Evolutionary conservation across 2,329 filamentous ascomycete genomes (phyloP).

Genomic region (Neofusicoccum sp.): DNA sequence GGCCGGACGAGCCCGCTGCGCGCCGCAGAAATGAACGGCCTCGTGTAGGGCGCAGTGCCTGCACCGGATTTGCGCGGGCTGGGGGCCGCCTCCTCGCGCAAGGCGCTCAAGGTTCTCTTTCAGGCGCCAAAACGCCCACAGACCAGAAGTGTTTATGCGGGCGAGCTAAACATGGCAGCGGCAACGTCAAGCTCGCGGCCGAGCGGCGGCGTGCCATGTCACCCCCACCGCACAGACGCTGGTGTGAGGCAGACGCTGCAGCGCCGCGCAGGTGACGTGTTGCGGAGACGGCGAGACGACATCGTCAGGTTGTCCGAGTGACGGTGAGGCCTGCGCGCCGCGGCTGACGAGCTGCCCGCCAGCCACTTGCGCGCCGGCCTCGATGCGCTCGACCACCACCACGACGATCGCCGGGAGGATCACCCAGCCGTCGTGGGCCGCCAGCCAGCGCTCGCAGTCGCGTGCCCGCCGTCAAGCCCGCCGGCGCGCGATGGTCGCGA

Average conservation of each 20-base stretch:
- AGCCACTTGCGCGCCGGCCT: slow-evolving; percentile 4
- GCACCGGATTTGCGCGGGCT: neutral
- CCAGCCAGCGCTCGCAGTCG: neutral
- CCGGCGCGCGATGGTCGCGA: slow-evolving; percentile 3
- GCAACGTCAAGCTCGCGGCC: neutral
- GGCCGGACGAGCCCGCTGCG: neutral
- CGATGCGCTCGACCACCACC: slow-evolving; percentile 5
- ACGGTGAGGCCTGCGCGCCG: neutral
- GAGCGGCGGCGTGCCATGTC: neutral
- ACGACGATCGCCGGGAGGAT: slow-evolving; percentile 11
- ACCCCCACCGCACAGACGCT: neutral
- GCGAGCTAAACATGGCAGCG: slow-evolving; percentile 3
- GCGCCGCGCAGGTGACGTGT: slow-evolving; percentile 9
- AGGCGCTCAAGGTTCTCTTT: slow-evolving; percentile 6
- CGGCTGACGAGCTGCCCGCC: neutral
- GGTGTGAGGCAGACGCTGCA: neutral
- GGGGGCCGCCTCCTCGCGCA: neutral
- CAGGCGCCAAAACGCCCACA: slow-evolving; percentile 10
- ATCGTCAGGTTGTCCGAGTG: slow-evolving; percentile 10
- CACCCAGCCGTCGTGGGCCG: slow-evolving; percentile 9
- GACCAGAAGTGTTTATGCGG: slow-evolving; percentile 3
- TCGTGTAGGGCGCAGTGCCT: neutral
- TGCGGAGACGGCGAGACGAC: slow-evolving; percentile 7
- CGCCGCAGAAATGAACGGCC: neutral
- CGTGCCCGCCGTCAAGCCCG: neutral